A percentile compares a stretch with the other conserved stretches of the same genome.
Conservation (phyloP, 2,329 filamentous ascomycete species). For the Arthrobotrys megalospora region DNA sequence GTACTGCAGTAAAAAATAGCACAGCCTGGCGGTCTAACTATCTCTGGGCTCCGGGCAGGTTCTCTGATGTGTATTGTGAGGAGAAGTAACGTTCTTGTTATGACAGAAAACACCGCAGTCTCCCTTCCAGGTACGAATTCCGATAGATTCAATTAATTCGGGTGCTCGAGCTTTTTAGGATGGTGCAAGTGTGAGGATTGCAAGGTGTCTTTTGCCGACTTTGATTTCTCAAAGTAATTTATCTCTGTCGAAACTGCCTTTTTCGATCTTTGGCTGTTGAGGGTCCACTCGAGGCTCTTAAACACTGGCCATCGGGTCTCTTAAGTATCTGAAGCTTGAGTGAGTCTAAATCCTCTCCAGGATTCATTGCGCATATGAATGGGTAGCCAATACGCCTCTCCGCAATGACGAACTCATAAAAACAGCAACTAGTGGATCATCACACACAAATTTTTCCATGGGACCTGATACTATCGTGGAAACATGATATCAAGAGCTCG, state of each 20-base stretch:
- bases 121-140: slow-evolving; percentile 24
- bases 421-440: slow-evolving; percentile 41
- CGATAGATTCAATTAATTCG: slow-evolving; percentile 29
- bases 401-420: slow-evolving; percentile 33
- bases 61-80: slow-evolving; percentile 10
- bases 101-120: not conserved
- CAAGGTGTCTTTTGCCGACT: slow-evolving; percentile 28
- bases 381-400: slow-evolving; percentile 43
- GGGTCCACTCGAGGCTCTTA: slow-evolving; percentile 16
- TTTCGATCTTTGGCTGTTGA: slow-evolving; percentile 24
- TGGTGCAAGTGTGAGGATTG: slow-evolving; percentile 3
- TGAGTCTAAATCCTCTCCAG: slow-evolving; percentile 53
- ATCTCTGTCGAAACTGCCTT: slow-evolving; percentile 13
- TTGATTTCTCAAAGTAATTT: slow-evolving; percentile 24
- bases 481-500: slow-evolving; percentile 44
- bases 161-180: slow-evolving; percentile 18
- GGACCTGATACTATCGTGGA: slow-evolving; percentile 39
- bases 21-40: slow-evolving; percentile 20
- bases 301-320: slow-evolving; percentile 41
- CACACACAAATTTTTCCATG: slow-evolving; percentile 41
- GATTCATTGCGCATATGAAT: slow-evolving; percentile 41
- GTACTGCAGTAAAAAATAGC: slow-evolving; percentile 41
- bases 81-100: slow-evolving; percentile 5
- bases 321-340: slow-evolving; percentile 55
- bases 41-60: slow-evolving; percentile 27